Base-by-base conservation (phyloP, 2,329 filamentous ascomycete species). In the Microascus cirrosus region DNA sequence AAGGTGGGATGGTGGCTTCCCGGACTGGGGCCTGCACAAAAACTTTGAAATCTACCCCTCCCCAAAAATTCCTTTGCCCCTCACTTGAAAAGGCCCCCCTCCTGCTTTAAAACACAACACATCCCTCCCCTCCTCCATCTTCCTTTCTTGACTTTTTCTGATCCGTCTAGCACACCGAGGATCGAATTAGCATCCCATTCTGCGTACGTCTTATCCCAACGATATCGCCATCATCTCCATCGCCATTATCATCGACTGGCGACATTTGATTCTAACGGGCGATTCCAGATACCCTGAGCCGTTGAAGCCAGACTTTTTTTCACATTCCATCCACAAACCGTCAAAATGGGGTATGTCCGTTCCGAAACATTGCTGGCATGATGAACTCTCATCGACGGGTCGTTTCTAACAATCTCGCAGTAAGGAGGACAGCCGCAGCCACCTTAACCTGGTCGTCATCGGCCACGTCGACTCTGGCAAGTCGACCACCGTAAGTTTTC, bases 401-500 rank as follows among this genome's bases (percentile, higher is more conserved):
- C 24, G 32, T 54, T 58, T 24, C 61, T 54, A 59, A 70, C 63
- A 8, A 54, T 66, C 70, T 66, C 70, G 72, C 62, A 69, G 71
- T 64, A 24, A 55, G 18, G 15, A 7, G 12, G 8, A 42, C 12
- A 35, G n/a, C 5, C 61, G 58, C 63, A 32, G 28, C 28, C 28
- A 32, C 28, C 28, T 32, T 68, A 60, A 70, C 63, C n/a, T n/a
- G 53, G 39, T 32, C 32, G 25, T 24, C 42, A 45, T 65, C 64
- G 73, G 92, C 84, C 93, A 96, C 87, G 92, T 96, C 90, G 91
- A 96, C 82, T 95, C 91, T 78, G 93, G 92, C 82, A 96, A 96
- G 87, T 96, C 92, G 70, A 96, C 92, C 77, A 96, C 92, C 78
- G 89, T 90, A 86, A 88, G 85, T 73, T 62, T 51, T 50, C 22